Base-by-base conservation (phyloP, 768 basidiomycete species). In the Phylloporus arenicola region DNA sequence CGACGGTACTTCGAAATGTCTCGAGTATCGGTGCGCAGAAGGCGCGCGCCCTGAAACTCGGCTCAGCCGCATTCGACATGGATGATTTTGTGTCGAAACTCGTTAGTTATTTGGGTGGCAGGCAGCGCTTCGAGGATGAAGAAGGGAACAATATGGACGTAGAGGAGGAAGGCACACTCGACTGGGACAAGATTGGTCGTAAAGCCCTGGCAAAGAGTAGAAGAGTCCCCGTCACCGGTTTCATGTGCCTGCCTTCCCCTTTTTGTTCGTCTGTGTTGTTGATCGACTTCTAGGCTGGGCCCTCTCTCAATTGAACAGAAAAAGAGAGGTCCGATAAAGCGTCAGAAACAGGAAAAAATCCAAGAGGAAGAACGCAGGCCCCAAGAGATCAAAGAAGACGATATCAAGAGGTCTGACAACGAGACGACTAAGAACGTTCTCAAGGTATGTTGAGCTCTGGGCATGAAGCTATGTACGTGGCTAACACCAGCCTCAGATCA, bases 11-110 rank as follows among this genome's bases (percentile, higher is more conserved):
- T 24, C 68, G 88, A 2, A 80, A 82, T 63, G 82, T 86, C 11
- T 85, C 90, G 3, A 85, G 81, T 52, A 80, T 91, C 58, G 82
- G 86, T 39, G 85, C 89, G 2, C 83, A 85, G 57, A 86, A 94
- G 64, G 93, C 93, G n/a, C 87, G 90, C 27, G 83, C 84, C 27
- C 85, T 95, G 82, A 92, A 90, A 66, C 82, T 90, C 0, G 91
- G 89, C 47, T 81, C 81, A 0, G 88, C 89, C 48, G 83, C 86
- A 13, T 99, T 98, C 62, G 95, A 99, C 62, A 73, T 88, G 35
- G 92, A 95, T 56, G 93, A 97, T 48, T 97, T 94, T 58, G 73
- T 99, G 47, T 68, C 80, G 6, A 85, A 85, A 59, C 73, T 92
- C 31, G 72, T 86, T 42, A 76, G 71, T 13, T 88, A 81, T 60